Conservation (phyloP, 2,329 filamentous ascomycete genomes). For the Plectosphaerella cucumerina region DNA sequence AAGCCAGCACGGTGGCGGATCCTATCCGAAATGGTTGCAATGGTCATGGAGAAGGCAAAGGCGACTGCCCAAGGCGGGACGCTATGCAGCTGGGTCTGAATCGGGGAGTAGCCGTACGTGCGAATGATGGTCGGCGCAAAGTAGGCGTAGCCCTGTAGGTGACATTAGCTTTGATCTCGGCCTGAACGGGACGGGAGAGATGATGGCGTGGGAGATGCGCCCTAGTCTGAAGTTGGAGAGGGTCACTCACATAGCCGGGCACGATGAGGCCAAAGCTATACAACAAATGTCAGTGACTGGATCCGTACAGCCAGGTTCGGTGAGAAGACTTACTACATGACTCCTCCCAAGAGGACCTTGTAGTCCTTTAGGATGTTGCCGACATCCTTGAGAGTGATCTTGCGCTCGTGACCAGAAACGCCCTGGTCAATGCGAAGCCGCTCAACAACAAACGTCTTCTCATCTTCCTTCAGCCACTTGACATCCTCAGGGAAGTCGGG, state of each 20-base stretch:
- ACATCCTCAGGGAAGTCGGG: conserved; percentile 72
- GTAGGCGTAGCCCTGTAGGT: conserved; percentile 58
- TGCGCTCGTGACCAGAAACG: conserved; percentile 57
- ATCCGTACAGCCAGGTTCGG: neutral
- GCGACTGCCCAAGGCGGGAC: conserved; percentile 62
- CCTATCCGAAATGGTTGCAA: conserved; percentile 70
- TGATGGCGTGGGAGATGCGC: no score
- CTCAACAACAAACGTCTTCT: conserved; percentile 61
- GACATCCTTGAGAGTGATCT: conserved; percentile 56
- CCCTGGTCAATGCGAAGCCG: conserved; percentile 68
- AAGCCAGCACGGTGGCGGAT: conserved; percentile 71
- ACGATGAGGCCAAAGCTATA: conserved; percentile 65
- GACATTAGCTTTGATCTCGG: no score
- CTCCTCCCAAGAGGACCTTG: conserved; percentile 68
- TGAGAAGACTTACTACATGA: conserved; percentile 57
- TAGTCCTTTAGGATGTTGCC: conserved; percentile 65
- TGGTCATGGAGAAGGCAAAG: conserved; percentile 72
- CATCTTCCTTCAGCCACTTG: conserved; percentile 68
- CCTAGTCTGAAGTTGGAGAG: no score
- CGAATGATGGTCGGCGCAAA: conserved; percentile 70
- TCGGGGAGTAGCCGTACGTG: conserved; percentile 58
- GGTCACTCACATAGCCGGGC: conserved; percentile 54
- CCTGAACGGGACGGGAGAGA: no score
- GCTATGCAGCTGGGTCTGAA: conserved; percentile 53
- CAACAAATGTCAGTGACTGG: neutral